Evolutionary conservation across 2,329 filamentous ascomycete species (phyloP).

Genomic region (Ceratocystis alfenasii): DNA sequence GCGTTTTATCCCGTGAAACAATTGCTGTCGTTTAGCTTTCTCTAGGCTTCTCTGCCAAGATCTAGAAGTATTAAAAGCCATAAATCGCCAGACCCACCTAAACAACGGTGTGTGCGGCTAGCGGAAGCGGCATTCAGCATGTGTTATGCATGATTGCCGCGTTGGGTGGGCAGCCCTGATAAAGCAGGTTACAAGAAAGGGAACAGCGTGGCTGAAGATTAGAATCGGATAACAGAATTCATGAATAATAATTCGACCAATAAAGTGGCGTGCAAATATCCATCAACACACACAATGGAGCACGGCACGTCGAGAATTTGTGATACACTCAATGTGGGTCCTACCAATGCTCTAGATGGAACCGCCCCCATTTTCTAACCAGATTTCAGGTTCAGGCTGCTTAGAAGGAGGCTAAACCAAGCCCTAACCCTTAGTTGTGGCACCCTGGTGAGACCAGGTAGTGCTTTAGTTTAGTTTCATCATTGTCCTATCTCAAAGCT

Average conservation of each 20-base stretch:
- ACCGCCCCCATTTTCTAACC: not conserved
- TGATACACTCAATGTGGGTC: not conserved
- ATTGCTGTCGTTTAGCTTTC: not conserved
- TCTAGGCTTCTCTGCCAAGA: not conserved
- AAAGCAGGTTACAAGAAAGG: not conserved
- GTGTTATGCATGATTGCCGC: not conserved
- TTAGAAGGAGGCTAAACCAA: not conserved
- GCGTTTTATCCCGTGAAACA: slow-evolving; percentile 2
- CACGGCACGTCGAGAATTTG: not conserved
- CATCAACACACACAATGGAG: not conserved
- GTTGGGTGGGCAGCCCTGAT: no score
- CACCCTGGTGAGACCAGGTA: not conserved
- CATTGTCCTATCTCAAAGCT: not conserved
- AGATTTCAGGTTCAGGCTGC: no score
- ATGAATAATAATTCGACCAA: not conserved
- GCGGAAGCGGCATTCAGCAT: no score
- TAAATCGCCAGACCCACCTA: not conserved
- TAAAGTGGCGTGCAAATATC: not conserved
- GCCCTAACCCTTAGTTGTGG: not conserved
- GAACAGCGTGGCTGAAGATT: not conserved
- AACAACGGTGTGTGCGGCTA: not conserved
- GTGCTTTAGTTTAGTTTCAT: not conserved
- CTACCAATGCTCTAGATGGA: not conserved
- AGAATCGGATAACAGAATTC: not conserved
- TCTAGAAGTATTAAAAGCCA: not conserved